Evolutionary conservation across 805 yeast species (phyloP).

Genomic region (Scheffersomyces coipomensis): DNA sequence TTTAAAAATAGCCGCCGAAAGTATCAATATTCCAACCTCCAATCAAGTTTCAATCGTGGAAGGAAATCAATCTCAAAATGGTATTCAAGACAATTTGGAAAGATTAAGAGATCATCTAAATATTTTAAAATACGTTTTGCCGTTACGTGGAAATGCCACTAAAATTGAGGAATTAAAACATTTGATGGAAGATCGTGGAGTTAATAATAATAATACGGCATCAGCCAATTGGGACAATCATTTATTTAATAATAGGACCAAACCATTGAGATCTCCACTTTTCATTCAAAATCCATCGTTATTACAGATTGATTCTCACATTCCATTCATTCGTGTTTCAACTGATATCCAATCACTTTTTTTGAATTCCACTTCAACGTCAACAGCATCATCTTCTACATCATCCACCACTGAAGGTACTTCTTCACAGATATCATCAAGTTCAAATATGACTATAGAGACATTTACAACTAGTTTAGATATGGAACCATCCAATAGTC

Average conservation of each 20-base stretch:
- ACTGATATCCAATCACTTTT: too few relatives aligned
- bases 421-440: neutral
- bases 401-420: too few relatives aligned
- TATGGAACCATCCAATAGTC: too few relatives aligned
- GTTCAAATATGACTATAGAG: too few relatives aligned
- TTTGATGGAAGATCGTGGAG: slow-evolving; percentile 1
- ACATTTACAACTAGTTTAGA: too few relatives aligned
- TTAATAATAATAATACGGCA: neutral
- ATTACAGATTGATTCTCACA: neutral
- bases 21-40: neutral
- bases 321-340: neutral
- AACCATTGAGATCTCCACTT: neutral
- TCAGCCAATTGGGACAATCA: neutral
- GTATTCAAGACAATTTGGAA: neutral
- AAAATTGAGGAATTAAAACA: slow-evolving; percentile 6
- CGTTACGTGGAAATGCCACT: slow-evolving; percentile 3
- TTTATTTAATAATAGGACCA: neutral
- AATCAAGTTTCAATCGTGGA: neutral
- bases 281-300: neutral
- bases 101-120: slow-evolving; percentile 8
- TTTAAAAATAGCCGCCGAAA: neutral
- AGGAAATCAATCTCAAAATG: neutral
- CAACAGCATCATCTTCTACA: too few relatives aligned
- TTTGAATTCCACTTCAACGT: too few relatives aligned
- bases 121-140: slow-evolving; percentile 4